A percentile compares a stretch with the other conserved stretches of the same genome.
These are phyloP conservation scores for Picochlorum sp. DNA, from an alignment of 139 green algal species.

Conservation along the genomic window DNA sequence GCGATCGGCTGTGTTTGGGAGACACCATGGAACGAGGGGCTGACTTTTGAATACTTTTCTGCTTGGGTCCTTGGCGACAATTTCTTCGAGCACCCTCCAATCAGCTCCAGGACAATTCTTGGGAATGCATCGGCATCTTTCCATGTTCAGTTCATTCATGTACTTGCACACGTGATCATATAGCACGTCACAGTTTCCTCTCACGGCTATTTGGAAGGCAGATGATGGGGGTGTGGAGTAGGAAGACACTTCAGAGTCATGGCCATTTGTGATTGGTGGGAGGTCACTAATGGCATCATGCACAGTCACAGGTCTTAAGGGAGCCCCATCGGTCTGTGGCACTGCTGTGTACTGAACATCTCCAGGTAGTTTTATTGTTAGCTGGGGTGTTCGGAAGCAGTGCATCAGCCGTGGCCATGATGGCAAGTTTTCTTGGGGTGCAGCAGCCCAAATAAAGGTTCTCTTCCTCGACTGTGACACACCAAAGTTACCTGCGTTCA, in stretches of 20 bases:
- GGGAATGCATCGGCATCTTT: conserved; percentile 88
- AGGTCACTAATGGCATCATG: conserved; percentile 87
- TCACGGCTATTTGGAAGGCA: conserved; percentile 75
- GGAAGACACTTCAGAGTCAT: conserved; percentile 41
- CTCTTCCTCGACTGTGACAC: conserved; percentile 91
- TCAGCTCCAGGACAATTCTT: conserved; percentile 83
- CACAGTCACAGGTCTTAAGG: conserved; percentile 84
- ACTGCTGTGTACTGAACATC: conserved; percentile 65
- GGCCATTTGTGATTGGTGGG: conserved; percentile 76
- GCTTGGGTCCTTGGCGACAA: conserved; percentile 58
- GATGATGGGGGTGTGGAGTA: conserved; percentile 29
- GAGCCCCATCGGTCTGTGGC: conserved; percentile 54
- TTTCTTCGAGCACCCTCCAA: conserved; percentile 80
- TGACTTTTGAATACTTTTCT: conserved; percentile 66
- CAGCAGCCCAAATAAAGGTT: conserved; percentile 91
- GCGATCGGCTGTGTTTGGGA: conserved; percentile 87
- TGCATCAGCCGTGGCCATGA: conserved; percentile 78
- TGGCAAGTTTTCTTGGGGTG: conserved; percentile 70
- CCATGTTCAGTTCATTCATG: conserved; percentile 95
- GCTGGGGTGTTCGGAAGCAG: conserved; percentile 77
- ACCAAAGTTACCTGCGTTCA: conserved; percentile 94
- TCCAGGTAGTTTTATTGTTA: conserved; percentile 79
- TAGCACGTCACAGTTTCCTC: conserved; percentile 40
- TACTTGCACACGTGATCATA: conserved; percentile 89
- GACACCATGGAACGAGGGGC: conserved; percentile 89